Evolutionary conservation across 805 yeast species (phyloP).

Genomic region (Yarrowia divulgata): DNA sequence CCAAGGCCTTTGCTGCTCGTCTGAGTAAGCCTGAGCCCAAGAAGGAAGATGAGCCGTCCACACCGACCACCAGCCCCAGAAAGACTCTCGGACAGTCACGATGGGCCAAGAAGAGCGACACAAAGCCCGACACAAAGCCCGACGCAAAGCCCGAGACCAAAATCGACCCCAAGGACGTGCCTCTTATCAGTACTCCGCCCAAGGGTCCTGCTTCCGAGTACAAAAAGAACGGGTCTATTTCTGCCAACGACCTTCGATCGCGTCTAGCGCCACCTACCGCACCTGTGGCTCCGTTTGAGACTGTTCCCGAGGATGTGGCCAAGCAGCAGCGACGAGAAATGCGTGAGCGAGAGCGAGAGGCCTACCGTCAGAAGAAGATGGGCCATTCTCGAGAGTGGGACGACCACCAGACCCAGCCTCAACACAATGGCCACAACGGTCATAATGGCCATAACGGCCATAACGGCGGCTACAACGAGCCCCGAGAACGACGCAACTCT

Average conservation of each 20-base stretch:
- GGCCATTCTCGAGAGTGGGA: conserved; percentile 27
- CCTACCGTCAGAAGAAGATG: conserved; percentile 28
- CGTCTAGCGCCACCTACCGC: conserved; percentile 18
- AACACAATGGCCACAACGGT: background rate
- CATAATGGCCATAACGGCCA: background rate
- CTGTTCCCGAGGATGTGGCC: conserved; percentile 16
- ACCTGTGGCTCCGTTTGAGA: conserved; percentile 24
- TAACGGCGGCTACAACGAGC: background rate
- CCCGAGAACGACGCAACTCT: conserved; percentile 18
- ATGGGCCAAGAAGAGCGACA: conserved; percentile 20
- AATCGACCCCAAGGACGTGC: conserved; percentile 31
- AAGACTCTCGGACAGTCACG: conserved; percentile 11
- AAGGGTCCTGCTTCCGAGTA: conserved; percentile 28
- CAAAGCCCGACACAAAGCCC: background rate
- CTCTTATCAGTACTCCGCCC: conserved; percentile 32
- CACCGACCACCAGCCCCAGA: conserved; percentile 8
- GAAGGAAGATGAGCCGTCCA: background rate
- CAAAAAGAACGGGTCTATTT: background rate
- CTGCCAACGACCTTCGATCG: conserved; percentile 27
- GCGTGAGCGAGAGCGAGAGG: conserved; percentile 18
- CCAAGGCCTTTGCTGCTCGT: conserved; percentile 34
- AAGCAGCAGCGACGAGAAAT: conserved; percentile 18
- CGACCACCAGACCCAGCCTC: conserved; percentile 2
- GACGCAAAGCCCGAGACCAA: conserved; percentile 3
- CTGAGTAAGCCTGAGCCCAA: conserved; percentile 14